These are phyloP conservation scores for Polytolypa hystricis DNA, from an alignment of 2,329 filamentous ascomycete species.

Conservation along the genomic window DNA sequence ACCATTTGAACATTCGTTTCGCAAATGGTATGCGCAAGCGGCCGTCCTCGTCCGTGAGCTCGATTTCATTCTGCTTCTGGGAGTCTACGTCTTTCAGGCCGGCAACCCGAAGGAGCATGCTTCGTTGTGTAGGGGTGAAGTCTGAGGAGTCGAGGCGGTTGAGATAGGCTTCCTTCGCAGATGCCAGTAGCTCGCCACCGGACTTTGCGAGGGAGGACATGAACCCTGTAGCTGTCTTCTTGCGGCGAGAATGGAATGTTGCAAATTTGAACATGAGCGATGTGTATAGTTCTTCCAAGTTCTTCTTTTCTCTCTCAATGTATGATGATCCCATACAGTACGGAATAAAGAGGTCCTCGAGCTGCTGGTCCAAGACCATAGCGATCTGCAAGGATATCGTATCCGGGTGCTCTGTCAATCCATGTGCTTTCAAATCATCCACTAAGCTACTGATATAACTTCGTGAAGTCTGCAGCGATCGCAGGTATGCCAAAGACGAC, in stretches of 20 bases:
- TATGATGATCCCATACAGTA: slow-evolving; percentile 56
- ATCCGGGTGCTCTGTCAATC: slow-evolving; percentile 89
- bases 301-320: slow-evolving; percentile 54
- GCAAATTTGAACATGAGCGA: slow-evolving; percentile 94
- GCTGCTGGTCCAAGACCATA: slow-evolving; percentile 54
- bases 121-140: slow-evolving; percentile 74
- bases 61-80: slow-evolving; percentile 67
- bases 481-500: slow-evolving; percentile 81
- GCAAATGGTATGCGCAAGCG: slow-evolving; percentile 70
- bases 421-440: slow-evolving; percentile 88
- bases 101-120: slow-evolving; percentile 80
- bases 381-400: slow-evolving; percentile 78
- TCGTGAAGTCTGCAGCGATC: slow-evolving; percentile 80
- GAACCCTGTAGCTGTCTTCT: slow-evolving; percentile 82
- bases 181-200: slow-evolving; percentile 75
- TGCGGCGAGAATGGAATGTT: slow-evolving; percentile 69
- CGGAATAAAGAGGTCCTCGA: slow-evolving; percentile 55
- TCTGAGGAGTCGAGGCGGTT: slow-evolving; percentile 82
- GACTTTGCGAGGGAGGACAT: slow-evolving; percentile 86
- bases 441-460: slow-evolving; percentile 79
- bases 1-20: slow-evolving; percentile 97
- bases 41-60: slow-evolving; percentile 84
- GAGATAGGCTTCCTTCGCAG: slow-evolving; percentile 83
- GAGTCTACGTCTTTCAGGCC: slow-evolving; percentile 59
- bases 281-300: slow-evolving; percentile 71